A percentile compares a stretch with the other conserved stretches of the same genome.
phyloP scores from a whole-genome alignment of 2,329 filamentous ascomycete genomes.

The Microsporum ferrugineum region DNA sequence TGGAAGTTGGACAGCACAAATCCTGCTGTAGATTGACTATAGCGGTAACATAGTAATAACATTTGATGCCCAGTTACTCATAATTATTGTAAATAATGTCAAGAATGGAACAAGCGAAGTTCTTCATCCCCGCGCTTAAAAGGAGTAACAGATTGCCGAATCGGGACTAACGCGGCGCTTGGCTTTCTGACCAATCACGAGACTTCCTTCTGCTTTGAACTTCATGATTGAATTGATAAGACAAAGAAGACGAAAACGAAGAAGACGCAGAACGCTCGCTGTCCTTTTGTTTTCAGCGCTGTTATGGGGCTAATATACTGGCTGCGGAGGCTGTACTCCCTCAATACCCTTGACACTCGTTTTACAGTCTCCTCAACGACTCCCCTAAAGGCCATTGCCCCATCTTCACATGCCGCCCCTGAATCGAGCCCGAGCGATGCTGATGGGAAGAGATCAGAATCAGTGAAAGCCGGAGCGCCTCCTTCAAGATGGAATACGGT shows the following conservation, averaged over 20 bases:
- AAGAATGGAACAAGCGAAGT: not conserved
- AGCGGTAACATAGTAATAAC: no score
- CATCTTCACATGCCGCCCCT: constrained; percentile 21
- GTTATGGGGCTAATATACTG: constrained; percentile 37
- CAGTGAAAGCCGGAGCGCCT: constrained; percentile 37
- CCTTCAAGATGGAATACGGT: constrained; percentile 71
- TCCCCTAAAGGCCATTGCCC: constrained; percentile 48
- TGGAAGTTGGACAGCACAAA: not conserved
- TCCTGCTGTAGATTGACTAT: no score
- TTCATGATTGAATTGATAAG: not conserved
- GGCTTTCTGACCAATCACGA: not conserved
- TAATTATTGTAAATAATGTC: not conserved
- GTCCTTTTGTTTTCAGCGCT: not conserved
- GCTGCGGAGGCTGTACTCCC: constrained; percentile 47
- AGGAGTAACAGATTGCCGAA: not conserved
- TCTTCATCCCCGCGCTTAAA: not conserved
- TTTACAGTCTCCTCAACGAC: constrained; percentile 60
- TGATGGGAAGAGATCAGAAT: constrained; percentile 2
- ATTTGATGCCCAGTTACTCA: no score
- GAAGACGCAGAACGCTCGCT: not conserved
- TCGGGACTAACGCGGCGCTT: not conserved
- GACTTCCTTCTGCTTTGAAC: not conserved
- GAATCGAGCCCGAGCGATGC: constrained; percentile 22
- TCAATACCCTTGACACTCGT: constrained; percentile 58
- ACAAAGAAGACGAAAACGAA: not conserved